Base-by-base conservation (phyloP, 345 rosid genomes). In the Acer saccharum region DNA sequence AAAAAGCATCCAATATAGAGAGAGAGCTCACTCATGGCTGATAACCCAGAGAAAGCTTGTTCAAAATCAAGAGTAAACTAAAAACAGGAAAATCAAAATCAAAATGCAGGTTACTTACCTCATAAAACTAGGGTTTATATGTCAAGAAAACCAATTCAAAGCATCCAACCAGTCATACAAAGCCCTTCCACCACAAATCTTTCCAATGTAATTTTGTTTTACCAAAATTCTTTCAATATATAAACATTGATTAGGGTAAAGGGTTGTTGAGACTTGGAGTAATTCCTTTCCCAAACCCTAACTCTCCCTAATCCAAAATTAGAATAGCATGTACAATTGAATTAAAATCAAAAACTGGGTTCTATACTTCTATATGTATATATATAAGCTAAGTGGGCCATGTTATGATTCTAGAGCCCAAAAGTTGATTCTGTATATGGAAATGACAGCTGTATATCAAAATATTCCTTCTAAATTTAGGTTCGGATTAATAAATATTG, bases 41-140 rank as follows among this genome's bases (percentile, higher is more conserved):
- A 54, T 18, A 71, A 17, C 44, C 25, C 16, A 39, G 18, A 72
- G 3, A 41, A 58, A 72, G 23, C 39, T 43, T 43, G 23, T 43
- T 44, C 68, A 44, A 44, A 44, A 73, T 8, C n/a, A 5, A 1
- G 39, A 21, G n/a, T 39, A 7, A 25, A 60, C 10, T 29, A 54
- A 1, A 17, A 10, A 12, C 9, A 61, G 46, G 76, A 29, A 46
- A 43, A 27, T 55, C 16, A 23, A 43, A 44, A 44, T 7, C 29
- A 60, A 20, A 73, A 73, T 41, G 68, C 76, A 10, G 67, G 41
- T 13, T 46, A 41, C 20, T 73, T 73, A 73, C 76, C 68, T 73
- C 41, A 18, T 44, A 39, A 44, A 62, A 73, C 11, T 54, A 43
- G 68, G 43, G 69, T 43, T 60, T 39, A 16, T 61, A 16, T 14